phyloP scores from a whole-genome alignment of 202 grass and related monocot species.

The Schoenoplectus tabernaemontani region DNA sequence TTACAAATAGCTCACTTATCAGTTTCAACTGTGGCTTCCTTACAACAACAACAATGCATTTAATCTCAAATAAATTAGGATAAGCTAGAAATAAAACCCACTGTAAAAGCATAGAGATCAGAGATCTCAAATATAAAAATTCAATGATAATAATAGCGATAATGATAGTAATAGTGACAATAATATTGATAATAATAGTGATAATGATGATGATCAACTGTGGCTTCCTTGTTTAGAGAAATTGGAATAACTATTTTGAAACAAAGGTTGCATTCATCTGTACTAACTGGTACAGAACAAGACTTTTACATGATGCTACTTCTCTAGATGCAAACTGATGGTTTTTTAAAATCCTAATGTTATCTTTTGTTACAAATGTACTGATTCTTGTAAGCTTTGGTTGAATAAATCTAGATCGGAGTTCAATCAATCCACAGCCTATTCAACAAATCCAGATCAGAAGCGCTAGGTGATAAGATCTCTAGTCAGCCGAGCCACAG shows the following conservation, averaged over 20 bases:
- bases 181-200: no score
- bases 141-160: no score
- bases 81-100: no score
- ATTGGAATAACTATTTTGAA: background rate
- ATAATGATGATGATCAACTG: no score
- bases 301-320: background rate
- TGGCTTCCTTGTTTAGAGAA: background rate
- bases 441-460: slow-evolving; percentile 59
- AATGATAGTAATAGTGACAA: no score
- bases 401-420: slow-evolving; percentile 50
- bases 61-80: no score
- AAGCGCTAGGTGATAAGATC: slow-evolving; percentile 29
- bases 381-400: background rate
- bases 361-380: background rate
- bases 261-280: no score
- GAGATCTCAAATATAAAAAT: no score
- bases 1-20: background rate
- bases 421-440: slow-evolving; percentile 48
- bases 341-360: background rate
- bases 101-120: no score
- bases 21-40: no score
- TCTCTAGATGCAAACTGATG: background rate
- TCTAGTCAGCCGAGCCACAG: background rate
- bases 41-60: no score
- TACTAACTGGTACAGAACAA: background rate